Evolutionary conservation across 2,329 filamentous ascomycete genomes (phyloP), one percentile per base, ranked within the genome.

Genomic region (Fusarium avenaceum): DNA sequence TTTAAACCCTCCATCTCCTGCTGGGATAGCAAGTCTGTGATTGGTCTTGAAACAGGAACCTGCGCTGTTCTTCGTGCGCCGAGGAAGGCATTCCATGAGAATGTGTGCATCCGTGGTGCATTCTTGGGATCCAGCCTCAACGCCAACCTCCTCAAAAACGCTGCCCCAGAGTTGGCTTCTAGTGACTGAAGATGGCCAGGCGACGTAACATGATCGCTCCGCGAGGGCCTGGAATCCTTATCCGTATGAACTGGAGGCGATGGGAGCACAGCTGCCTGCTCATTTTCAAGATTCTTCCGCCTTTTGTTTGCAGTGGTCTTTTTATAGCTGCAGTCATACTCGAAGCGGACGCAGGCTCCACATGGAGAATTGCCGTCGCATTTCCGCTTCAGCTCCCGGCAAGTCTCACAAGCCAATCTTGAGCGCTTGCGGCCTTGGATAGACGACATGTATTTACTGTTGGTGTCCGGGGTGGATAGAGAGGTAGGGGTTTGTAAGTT

Each of bases 81-180:
- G 13, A 73, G 71, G 14, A 72, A 73, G 6, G 74, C 71, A 56
- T 88, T 88, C 86, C 86, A 88, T 0, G 83, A 85, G 70, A 88
- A 88, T 0, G 85, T 80, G 66, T 86, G 83, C 55, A 87, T 77
- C 46, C 83, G 80, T 1, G 86, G 85, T 2, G 84, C 84, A 68
- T 82, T 83, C 6, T 81, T 81, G 1, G 85, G 83, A 69, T 88
- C 85, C 20, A 87, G 78, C 43, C 82, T 80, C 43, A 86, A 77
- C 0, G 83, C 86, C 35, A 88, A 75, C 22, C 82, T 80, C 54
- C 85, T 77, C 10, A 87, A 81, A 71, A 88, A 88, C 0, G 85
- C 85, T 0, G 86, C 83, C 0, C 85, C 85, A 1, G 85, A 87
- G 63, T 88, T 88, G 35, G 84, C 86, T 65, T 88, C 85, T 5